Evolutionary conservation across 2,329 filamentous ascomycete species (phyloP), one percentile per base, ranked within the genome.

Genomic region (Dryadomyces quercus-mongolicae): DNA sequence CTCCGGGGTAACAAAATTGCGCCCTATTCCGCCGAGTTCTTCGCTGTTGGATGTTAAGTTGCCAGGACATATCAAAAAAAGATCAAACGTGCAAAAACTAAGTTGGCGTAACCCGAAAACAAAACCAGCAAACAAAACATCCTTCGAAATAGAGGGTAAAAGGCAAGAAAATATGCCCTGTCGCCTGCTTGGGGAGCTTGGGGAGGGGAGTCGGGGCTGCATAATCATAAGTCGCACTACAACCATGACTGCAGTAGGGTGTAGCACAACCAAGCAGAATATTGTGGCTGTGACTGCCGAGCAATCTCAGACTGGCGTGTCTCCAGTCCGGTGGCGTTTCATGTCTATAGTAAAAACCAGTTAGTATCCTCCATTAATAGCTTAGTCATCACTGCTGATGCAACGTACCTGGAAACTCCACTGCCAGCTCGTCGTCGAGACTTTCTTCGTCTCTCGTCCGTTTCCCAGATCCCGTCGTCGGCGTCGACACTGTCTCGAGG

Each of bases 301-400:
- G 21, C 43, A 48, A 42, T 13, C 53, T 57, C 22, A 57, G 9
- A 21, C 21, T n/a, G 56, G 54, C n/a, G 51, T 31, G 25, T 54
- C 40, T 20, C 55, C 55, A 55, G 67, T 71, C 55, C 76, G 75
- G 63, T 71, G 72, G 61, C 77, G 77, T 68, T 78, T 81, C 66
- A 69, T 63, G 63, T 76, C 76, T 60, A 15, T 20, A 6, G 44
- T 13, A 22, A 15, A n/a, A 40, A 12, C 15, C 3, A 1, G 18
- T 34, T 18, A 50, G 34, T 5, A n/a, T 13, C 7, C 10, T 21
- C 12, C 16, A 12, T 13, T 10, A 7, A 12, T 8, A 12, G 3
- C 12, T n/a, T 47, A 18, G n/a, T 15, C 12, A 12, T 22, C 21
- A n/a, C 12, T 12, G 12, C 15, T 1, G 36, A 21, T 12, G 6